A percentile compares a stretch with the other conserved stretches of the same genome.
Conservation (phyloP, 2,329 filamentous ascomycete genomes). For the Venturia nashicola region DNA sequence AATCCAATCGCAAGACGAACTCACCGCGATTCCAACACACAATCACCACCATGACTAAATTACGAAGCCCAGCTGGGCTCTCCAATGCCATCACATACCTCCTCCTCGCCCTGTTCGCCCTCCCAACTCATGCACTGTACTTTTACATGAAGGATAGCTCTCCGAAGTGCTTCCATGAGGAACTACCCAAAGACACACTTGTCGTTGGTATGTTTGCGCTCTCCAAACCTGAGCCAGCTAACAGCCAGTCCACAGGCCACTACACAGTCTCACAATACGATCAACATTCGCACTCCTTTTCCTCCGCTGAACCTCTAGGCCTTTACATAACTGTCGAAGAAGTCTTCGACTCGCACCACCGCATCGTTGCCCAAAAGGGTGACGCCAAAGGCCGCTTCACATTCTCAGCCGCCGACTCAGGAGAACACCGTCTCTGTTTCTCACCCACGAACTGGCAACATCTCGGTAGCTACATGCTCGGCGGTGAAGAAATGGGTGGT, state of each 20-base stretch:
- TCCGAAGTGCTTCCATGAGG: constrained; percentile 96
- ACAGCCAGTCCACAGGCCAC: constrained; percentile 43
- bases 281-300: constrained; percentile 54
- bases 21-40: background rate
- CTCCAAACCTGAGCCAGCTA: background rate
- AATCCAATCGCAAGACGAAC: background rate
- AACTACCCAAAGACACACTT: constrained; percentile 91
- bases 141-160: constrained; percentile 83
- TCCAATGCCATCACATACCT: constrained; percentile 21
- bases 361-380: constrained; percentile 80
- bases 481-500: constrained; percentile 50
- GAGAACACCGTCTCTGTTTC: constrained; percentile 93
- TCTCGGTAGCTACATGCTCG: constrained; percentile 58
- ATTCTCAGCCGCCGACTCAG: constrained; percentile 87
- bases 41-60: constrained; percentile 7
- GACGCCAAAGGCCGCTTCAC: constrained; percentile 72
- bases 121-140: constrained; percentile 72
- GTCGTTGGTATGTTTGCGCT: constrained; percentile 57
- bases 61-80: background rate
- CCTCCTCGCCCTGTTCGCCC: constrained; percentile 41
- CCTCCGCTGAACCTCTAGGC: constrained; percentile 60
- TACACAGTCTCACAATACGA: constrained; percentile 81
- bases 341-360: constrained; percentile 95
- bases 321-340: constrained; percentile 94
- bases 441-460: constrained; percentile 65